phyloP scores from a whole-genome alignment of 1,139 yeast species.

The Arxiozyma bovina region DNA sequence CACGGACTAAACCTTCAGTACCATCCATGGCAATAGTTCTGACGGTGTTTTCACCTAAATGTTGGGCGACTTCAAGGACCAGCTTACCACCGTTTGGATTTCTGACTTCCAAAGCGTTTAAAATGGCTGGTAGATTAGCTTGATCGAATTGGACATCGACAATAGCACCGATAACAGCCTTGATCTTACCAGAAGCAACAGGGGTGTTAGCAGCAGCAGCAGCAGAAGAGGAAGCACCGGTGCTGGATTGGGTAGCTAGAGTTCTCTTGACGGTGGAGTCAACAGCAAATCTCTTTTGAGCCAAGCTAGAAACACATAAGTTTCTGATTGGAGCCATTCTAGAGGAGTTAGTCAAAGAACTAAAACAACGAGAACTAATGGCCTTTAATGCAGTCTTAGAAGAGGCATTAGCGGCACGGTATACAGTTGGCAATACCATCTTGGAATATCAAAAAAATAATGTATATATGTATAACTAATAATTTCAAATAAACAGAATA shows the following conservation, averaged over 20 bases:
- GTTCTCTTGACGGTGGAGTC: neutral
- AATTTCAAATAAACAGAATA: too few species aligned
- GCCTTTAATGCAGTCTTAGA: conserved; percentile 1
- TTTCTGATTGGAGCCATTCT: neutral
- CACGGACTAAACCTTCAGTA: conserved; percentile 99
- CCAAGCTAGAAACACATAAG: neutral
- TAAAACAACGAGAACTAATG: conserved; percentile 1
- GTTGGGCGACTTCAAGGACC: conserved; percentile 98
- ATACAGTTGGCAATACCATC: conserved; percentile 1
- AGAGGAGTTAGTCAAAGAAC: neutral
- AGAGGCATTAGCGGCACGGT: neutral
- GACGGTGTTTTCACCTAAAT: conserved; percentile 99
- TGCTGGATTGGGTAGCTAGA: neutral
- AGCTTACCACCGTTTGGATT: conserved; percentile 56
- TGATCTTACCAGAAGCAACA: conserved; percentile 59
- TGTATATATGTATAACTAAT: too few species aligned
- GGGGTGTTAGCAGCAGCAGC: conserved; percentile 47
- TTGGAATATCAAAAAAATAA: neutral
- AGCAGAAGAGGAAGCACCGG: conserved; percentile 48
- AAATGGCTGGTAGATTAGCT: conserved; percentile 93
- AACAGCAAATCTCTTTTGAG: neutral
- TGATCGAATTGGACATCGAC: conserved; percentile 98
- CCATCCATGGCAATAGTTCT: conserved; percentile 99
- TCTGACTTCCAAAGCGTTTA: conserved; percentile 89
- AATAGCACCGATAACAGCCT: conserved; percentile 99